A percentile compares a stretch with the other conserved stretches of the same genome.
These are phyloP conservation scores for Omphalotus olearius DNA, from an alignment of 1,284 basidiomycete genomes.

Conservation along the genomic window DNA sequence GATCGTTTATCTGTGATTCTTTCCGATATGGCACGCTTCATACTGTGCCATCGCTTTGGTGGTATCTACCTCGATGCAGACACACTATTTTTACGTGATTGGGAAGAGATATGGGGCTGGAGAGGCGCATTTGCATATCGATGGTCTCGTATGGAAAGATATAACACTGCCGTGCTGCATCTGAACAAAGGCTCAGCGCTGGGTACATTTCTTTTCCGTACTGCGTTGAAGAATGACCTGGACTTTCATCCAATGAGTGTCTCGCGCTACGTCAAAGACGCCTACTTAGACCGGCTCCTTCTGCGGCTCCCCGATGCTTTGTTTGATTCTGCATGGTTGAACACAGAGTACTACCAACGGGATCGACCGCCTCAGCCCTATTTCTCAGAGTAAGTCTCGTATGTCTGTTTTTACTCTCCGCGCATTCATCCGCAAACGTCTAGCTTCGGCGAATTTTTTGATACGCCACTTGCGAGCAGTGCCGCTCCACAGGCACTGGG, in stretches of 20 bases:
- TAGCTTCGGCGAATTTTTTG: conserved; percentile 79
- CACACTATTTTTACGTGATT: conserved; percentile 84
- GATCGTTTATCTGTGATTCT: conserved; percentile 80
- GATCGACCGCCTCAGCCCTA: conserved; percentile 83
- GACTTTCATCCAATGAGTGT: conserved; percentile 90
- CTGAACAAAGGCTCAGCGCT: conserved; percentile 81
- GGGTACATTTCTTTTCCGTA: conserved; percentile 79
- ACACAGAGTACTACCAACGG: conserved; percentile 77
- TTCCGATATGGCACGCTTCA: conserved; percentile 85
- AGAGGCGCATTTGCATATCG: conserved; percentile 85
- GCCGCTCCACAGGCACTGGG: conserved; percentile 75
- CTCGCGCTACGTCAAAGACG: conserved; percentile 75
- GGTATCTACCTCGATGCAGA: conserved; percentile 88
- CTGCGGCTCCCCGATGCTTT: conserved; percentile 80
- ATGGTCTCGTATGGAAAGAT: conserved; percentile 77
- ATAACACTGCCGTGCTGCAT: conserved; percentile 85
- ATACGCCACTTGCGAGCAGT: conserved; percentile 63
- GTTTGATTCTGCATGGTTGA: conserved; percentile 86
- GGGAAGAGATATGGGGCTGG: conserved; percentile 90
- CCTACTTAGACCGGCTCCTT: conserved; percentile 67
- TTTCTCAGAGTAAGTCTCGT: conserved; percentile 62
- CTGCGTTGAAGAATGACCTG: conserved; percentile 78
- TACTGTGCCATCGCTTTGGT: conserved; percentile 81
- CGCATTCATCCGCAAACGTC: neutral
- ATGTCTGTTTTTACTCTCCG: conserved; percentile 3